Base-by-base conservation (phyloP, 2,329 filamentous ascomycete genomes). In the Camillea tinctor region DNA sequence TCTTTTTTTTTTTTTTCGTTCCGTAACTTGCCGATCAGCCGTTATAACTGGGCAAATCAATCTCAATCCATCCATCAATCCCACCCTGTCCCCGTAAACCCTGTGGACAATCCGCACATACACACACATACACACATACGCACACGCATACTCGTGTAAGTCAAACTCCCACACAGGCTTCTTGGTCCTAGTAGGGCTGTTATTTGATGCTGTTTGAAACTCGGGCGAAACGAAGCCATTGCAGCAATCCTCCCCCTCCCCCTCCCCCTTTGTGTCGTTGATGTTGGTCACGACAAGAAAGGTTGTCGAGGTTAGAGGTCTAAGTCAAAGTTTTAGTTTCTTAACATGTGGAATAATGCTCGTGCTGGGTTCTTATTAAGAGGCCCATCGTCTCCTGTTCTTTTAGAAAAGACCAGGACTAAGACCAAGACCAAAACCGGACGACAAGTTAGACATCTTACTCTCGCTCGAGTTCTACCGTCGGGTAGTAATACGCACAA, bases 141-240 rank as follows among this genome's bases (percentile, higher is more conserved):
- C 24, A 8, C 40, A 36, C 57, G 26, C n/a, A 48, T 60, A 54
- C 54, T 52, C 62, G 58, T 50, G 62, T 56, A 57, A 64, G 63
- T 61, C 26, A 30, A 30, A 26, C 24, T 4, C 26, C 26, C 13
- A 30, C 26, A 30, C 24, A 30, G 26, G 26, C 26, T 9, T 30
- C 26, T 30, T 26, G 7, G 26, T 11, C 26, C 26, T 30, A 30
- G 26, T 7, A 60, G 52, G 58, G 55, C 55, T 55, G 59, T 60
- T 64, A n/a, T 68, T 66, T 68, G 62, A 64, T 64, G 56, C 62
- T 59, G 60, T 66, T 66, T 68, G 69, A 71, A 70, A 71, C 69
- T 63, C 60, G 63, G 63, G 70, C 69, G 67, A 71, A 70, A 69
- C 68, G 58, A 60, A 56, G 58, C 62, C 20, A 51, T 64, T 69